Evolutionary conservation across 2,329 filamentous ascomycete genomes (phyloP), one percentile per base, ranked within the genome.

Genomic region (Gliomastix tumulicola): DNA sequence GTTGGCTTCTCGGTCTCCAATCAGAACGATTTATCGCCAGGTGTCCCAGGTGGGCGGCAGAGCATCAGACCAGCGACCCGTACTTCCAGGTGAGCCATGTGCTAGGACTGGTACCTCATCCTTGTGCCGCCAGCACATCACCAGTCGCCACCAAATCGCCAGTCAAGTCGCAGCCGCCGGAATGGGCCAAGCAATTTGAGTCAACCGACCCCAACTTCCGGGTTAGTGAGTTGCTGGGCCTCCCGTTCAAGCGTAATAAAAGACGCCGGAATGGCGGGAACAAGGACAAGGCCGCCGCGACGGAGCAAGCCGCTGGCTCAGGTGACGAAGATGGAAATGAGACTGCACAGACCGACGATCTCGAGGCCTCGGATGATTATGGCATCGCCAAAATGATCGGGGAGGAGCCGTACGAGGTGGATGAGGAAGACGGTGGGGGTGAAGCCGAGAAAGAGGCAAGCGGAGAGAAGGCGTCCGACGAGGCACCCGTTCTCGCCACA

Each of bases 1-100:
- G 52, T 43, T 48, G 45, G 36, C 37, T 55, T 34, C 45, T 55
- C 22, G 52, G 52, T 21, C 40, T 54, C n/a, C 34, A 30, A 36
- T 27, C 34, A 6, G 25, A 28, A 28, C n/a, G n/a, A n/a, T n/a
- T n/a, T n/a, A n/a, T n/a, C n/a, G n/a, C n/a, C n/a, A 10, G 23
- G 6, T 34, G 32, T 17, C 32, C 32, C 4, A n/a, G 7, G 10
- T 40, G 38, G 38, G 38, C 38, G 17, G 16, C 21, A 17, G 20
- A 32, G 21, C 35, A 23, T 17, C 21, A 37, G 15, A 37, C 35
- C 10, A 21, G 21, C 17, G 32, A 41, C 19, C 23, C 23, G 13
- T 17, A 17, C 6, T 41, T 41, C 33, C 15, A 20, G 9, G 39
- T 41, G n/a, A 41, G 39, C 35, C 35, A 23, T 6, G 9, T 41